Base-by-base conservation (phyloP, 2,329 filamentous ascomycete genomes). In the Diplodia scrobiculata region DNA sequence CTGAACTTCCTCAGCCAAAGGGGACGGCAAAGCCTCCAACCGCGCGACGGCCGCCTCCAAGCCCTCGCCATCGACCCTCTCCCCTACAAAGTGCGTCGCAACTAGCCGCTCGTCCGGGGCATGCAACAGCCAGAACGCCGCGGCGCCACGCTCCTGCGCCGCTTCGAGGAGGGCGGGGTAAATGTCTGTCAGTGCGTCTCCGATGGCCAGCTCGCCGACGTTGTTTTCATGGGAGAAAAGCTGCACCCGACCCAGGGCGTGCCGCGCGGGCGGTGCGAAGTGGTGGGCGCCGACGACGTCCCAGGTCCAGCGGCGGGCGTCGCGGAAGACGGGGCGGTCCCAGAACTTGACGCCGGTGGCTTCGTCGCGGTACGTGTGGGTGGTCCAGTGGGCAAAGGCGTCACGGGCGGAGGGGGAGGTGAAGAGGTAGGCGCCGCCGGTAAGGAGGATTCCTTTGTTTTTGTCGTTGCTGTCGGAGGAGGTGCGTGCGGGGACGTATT, bases 371-470 rank as follows among this genome's bases (percentile, higher is more conserved):
- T 13, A 55, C 32, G 34, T 27, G 17, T 53, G 21, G 51, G 25
- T 53, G 21, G 27, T 53, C 25, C 51, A 53, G 17, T n/a, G 13
- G 51, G 27, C 51, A 14, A 27, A 53, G 25, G 21, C 14, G 27
- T 25, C 27, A 6, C 21, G 4, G 51, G 25, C 27, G 11, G 11
- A 1, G 5, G 21, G 27, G 5, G 51, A 34, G 48, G 25, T n/a
- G 27, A 53, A 53, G 17, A 55, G 32, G 52, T 55, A 55, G 52
- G 32, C 52, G 17, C 52, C 29, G n/a, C 52, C 52, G 32, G 52
- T 38, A 10, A 36, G 29, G 29, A 55, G 19, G n/a, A 53, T 29
- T 34, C 11, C 29, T 9, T 14, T 13, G 3, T 17, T 4, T 25
- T 25, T 14, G 32, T 54, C 52, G 29, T n/a, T 45, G 17, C 7